Percentiles rank a stretch among this genome's conserved stretches.
phyloP scores from a whole-genome alignment of 139 green algal species.

The Deuterostichococcus epilithicus region DNA sequence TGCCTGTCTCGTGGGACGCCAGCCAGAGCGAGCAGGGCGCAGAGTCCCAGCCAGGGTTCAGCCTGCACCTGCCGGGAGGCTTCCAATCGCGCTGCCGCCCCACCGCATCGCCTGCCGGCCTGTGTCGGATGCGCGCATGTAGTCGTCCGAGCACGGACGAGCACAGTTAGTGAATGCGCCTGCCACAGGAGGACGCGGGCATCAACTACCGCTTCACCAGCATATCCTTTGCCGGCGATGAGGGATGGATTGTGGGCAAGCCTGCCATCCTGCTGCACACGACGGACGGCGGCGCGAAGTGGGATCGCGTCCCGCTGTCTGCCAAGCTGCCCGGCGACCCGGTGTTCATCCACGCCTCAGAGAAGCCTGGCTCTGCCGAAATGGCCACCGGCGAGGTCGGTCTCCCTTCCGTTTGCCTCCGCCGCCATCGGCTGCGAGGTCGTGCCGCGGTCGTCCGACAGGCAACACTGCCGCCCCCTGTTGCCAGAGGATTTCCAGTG shows the following conservation, averaged over 20 bases:
- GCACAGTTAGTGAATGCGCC: neutral
- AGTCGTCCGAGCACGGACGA: neutral
- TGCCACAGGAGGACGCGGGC: slow-evolving; percentile 47
- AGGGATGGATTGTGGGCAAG: slow-evolving; percentile 99
- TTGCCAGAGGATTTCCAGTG: neutral
- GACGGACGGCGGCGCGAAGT: slow-evolving; percentile 86
- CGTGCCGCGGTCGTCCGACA: too few relatives aligned
- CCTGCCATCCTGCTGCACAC: slow-evolving; percentile 98
- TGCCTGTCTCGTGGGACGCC: too few relatives aligned
- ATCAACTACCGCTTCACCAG: slow-evolving; percentile 97
- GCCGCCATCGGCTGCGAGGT: too few relatives aligned
- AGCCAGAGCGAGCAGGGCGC: too few relatives aligned
- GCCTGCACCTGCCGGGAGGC: too few relatives aligned
- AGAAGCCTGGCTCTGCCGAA: slow-evolving; percentile 76
- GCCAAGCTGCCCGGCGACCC: slow-evolving; percentile 90
- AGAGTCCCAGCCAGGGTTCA: too few relatives aligned
- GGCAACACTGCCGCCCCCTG: too few relatives aligned
- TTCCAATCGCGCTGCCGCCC: too few relatives aligned
- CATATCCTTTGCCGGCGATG: slow-evolving; percentile 90
- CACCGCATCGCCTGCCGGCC: too few relatives aligned
- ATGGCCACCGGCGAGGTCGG: slow-evolving; percentile 92
- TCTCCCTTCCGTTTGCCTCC: neutral
- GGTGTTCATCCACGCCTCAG: slow-evolving; percentile 73
- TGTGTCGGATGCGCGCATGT: too few relatives aligned
- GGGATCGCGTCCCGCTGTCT: slow-evolving; percentile 92